These are phyloP conservation scores for Eutypa lata DNA, from an alignment of 2,329 filamentous ascomycete species.

Conservation along the genomic window DNA sequence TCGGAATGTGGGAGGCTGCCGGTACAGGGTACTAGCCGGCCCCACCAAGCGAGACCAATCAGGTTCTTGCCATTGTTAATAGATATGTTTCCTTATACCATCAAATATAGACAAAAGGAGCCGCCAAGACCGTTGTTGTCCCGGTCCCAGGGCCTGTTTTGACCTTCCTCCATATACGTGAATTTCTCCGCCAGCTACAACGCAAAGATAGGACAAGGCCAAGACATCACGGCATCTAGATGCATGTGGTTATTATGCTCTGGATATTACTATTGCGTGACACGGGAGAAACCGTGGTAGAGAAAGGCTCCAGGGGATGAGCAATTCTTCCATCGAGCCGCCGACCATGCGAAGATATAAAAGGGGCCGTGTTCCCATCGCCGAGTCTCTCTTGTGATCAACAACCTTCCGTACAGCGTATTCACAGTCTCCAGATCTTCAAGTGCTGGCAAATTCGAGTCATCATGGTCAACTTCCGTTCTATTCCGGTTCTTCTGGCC, in stretches of 20 bases:
- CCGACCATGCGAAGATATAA: too few relatives aligned
- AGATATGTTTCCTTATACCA: background rate
- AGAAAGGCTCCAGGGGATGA: too few relatives aligned
- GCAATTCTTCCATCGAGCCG: too few relatives aligned
- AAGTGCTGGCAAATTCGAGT: background rate
- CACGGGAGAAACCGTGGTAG: background rate
- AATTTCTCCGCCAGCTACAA: background rate
- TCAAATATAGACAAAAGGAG: background rate
- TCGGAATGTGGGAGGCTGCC: background rate
- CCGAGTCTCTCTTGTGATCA: background rate
- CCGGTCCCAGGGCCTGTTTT: background rate
- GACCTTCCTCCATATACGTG: background rate
- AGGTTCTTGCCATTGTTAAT: background rate
- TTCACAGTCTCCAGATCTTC: background rate
- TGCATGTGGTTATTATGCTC: background rate
- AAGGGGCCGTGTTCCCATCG: too few relatives aligned
- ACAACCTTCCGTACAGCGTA: background rate
- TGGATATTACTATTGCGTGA: background rate
- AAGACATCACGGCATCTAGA: background rate
- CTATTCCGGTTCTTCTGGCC: slow-evolving; percentile 22
- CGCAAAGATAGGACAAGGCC: background rate
- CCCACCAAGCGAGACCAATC: background rate
- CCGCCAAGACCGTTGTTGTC: background rate
- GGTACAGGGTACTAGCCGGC: background rate
- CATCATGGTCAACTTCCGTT: slow-evolving; percentile 23